Percentiles rank a stretch among this genome's conserved stretches.
These are phyloP conservation scores for Psophocarpus tetragonolobus DNA, from an alignment of 306 rosid genomes.

Conservation along the genomic window DNA sequence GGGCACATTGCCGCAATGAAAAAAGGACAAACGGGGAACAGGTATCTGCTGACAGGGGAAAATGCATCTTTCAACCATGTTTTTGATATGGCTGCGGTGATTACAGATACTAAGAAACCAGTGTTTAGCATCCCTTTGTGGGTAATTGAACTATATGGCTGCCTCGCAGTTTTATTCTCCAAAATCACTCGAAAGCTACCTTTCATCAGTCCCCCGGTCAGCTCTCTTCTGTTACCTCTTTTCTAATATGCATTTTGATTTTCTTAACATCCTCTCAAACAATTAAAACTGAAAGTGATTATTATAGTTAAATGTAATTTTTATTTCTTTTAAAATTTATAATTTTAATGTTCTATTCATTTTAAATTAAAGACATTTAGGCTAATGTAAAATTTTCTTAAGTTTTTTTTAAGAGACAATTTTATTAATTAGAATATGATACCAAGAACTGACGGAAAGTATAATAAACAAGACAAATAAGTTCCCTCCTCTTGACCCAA, in stretches of 20 bases:
- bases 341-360: too few relatives aligned
- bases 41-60: conserved; percentile 87
- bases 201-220: conserved; percentile 87
- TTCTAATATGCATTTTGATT: too few relatives aligned
- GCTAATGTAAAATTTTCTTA: too few relatives aligned
- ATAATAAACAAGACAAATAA: too few relatives aligned
- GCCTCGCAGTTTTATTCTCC: conserved; percentile 60
- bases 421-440: too few relatives aligned
- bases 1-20: conserved; percentile 79
- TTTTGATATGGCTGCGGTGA: conserved; percentile 72
- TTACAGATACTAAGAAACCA: conserved; percentile 67
- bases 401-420: too few relatives aligned
- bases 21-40: conserved; percentile 65
- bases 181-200: conserved; percentile 76
- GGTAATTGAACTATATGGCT: conserved; percentile 72
- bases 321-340: too few relatives aligned
- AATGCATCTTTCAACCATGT: conserved; percentile 75
- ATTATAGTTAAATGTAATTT: too few relatives aligned
- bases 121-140: conserved; percentile 63
- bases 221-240: neutral
- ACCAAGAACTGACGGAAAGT: too few relatives aligned
- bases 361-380: too few relatives aligned
- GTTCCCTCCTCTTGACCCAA: too few relatives aligned
- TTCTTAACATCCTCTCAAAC: neutral
- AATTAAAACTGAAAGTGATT: too few relatives aligned